Percentiles rank a stretch among this genome's conserved stretches.
Conservation (phyloP, 2,329 filamentous ascomycete species). For the Colletotrichum agaves region DNA sequence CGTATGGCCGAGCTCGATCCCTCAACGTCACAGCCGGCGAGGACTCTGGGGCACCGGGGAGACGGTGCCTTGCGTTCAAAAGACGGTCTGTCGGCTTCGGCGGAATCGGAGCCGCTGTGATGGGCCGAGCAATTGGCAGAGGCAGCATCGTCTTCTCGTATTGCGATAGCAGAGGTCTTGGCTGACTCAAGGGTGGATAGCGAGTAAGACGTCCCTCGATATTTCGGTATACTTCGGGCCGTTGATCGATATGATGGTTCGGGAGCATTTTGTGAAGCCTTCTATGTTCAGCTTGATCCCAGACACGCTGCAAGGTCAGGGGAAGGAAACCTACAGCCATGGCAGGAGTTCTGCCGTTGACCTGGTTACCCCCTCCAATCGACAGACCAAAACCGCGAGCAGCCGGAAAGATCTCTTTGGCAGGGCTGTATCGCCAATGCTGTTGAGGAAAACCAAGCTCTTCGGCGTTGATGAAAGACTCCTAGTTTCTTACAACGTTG, state of each 20-base stretch:
- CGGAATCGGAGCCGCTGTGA: not conserved
- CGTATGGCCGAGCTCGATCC: too few species aligned
- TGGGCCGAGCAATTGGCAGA: not conserved
- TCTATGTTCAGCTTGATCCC: slow-evolving; percentile 30
- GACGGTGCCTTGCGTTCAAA: not conserved
- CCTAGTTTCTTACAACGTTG: slow-evolving; percentile 68
- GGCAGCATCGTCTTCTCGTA: not conserved
- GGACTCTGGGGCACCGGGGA: not conserved
- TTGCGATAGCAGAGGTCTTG: not conserved
- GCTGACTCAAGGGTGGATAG: slow-evolving; percentile 6
- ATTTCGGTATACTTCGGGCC: not conserved
- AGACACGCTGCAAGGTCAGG: slow-evolving; percentile 22
- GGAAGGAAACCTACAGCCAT: slow-evolving; percentile 22
- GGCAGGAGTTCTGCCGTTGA: not conserved
- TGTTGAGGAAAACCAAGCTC: not conserved
- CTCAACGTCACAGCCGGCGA: not conserved
- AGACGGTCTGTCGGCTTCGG: not conserved
- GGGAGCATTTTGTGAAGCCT: not conserved
- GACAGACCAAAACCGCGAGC: not conserved
- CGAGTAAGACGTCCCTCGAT: not conserved
- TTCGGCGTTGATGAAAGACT: slow-evolving; percentile 7
- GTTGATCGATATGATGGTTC: not conserved
- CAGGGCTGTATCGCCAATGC: too few species aligned
- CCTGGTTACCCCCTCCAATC: not conserved
- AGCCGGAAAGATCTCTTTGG: not conserved